Evolutionary conservation across 495 filamentous ascomycete genomes (phyloP).

Genomic region (Neurospora sublineolata): DNA sequence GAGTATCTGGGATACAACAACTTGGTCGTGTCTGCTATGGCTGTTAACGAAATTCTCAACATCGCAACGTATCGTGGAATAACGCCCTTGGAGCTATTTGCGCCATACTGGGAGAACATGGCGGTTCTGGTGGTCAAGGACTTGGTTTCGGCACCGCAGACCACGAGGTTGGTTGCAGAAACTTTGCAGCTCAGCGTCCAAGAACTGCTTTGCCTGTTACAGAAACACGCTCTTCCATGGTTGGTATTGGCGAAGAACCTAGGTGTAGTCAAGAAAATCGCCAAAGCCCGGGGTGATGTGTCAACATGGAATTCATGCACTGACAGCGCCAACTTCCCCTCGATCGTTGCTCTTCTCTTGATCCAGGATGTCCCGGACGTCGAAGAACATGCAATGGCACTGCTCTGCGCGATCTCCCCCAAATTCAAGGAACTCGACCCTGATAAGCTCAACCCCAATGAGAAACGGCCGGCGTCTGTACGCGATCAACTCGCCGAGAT

Average conservation of each 20-base stretch:
- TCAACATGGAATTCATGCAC: conserved; percentile 28
- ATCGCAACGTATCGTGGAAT: conserved; percentile 52
- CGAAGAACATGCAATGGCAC: conserved; percentile 54
- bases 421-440: conserved; percentile 48
- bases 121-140: conserved; percentile 73
- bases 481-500: conserved; percentile 46
- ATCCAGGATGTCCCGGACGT: conserved; percentile 56
- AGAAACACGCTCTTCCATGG: conserved; percentile 71
- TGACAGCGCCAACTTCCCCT: conserved; percentile 58
- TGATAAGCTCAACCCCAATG: neutral
- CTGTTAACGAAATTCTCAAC: conserved; percentile 59
- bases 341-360: conserved; percentile 69
- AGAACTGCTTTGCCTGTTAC: conserved; percentile 65
- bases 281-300: conserved; percentile 52
- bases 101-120: conserved; percentile 77
- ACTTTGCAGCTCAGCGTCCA: conserved; percentile 59
- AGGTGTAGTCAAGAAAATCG: conserved; percentile 71
- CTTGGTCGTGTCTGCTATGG: conserved; percentile 61
- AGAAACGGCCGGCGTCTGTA: neutral
- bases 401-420: conserved; percentile 52
- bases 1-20: conserved; percentile 81
- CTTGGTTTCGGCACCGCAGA: conserved; percentile 65
- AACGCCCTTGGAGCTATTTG: conserved; percentile 55
- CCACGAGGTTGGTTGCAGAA: conserved; percentile 68
- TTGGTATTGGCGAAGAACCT: conserved; percentile 65